phyloP scores from a whole-genome alignment of 345 rosid species.

The Syzygium grande region DNA sequence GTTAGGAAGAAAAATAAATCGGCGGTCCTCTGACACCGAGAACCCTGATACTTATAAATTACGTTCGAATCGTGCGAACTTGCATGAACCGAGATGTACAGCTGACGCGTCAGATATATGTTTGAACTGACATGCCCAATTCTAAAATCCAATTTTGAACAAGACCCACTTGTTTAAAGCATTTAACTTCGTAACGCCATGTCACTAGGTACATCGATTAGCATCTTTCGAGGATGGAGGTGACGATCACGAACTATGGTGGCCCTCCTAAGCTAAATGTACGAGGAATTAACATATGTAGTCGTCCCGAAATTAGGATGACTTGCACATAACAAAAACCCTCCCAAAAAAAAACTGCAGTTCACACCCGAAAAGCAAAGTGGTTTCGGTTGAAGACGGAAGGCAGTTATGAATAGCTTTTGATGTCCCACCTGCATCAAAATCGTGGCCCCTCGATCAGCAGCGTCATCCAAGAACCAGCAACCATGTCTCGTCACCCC shows the following conservation, averaged over 20 bases:
- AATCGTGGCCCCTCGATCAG: neutral
- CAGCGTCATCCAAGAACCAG: neutral
- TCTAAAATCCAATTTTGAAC: neutral
- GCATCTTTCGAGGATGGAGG: neutral
- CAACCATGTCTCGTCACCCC: neutral
- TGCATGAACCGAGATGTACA: fast-evolving
- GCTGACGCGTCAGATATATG: fast-evolving
- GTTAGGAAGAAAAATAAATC: neutral
- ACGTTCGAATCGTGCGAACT: neutral
- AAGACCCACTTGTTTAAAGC: neutral
- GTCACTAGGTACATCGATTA: neutral
- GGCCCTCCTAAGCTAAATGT: neutral
- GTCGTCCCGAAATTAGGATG: neutral
- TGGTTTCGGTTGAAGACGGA: neutral
- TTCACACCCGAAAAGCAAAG: neutral
- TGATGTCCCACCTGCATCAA: neutral
- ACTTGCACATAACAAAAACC: neutral
- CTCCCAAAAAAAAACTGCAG: neutral
- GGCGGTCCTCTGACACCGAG: neutral
- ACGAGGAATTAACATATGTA: neutral
- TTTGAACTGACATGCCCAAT: neutral
- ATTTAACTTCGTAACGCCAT: neutral
- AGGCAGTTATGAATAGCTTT: neutral
- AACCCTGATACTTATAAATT: neutral
- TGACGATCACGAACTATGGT: no score